Evolutionary conservation across 257 asterid genomes (phyloP).

Genomic region (Perilla frutescens): DNA sequence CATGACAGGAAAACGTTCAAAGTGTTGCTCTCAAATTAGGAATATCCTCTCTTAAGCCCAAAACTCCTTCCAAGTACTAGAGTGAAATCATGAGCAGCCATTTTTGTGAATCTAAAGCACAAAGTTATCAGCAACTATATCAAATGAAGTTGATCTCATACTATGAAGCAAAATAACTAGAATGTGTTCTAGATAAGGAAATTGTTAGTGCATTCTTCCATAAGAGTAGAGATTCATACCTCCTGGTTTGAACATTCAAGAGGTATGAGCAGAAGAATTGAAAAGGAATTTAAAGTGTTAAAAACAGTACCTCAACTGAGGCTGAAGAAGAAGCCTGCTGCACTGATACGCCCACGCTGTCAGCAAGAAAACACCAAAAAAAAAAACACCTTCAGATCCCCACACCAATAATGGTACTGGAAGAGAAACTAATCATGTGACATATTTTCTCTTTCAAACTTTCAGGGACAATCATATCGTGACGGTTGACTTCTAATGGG

Average conservation of each 20-base stretch:
- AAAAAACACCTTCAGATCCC: background rate
- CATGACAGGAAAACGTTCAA: no score
- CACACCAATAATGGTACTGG: constrained; percentile 1
- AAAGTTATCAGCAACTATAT: constrained; percentile 6
- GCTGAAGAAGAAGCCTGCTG: constrained; percentile 74
- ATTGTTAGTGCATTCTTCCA: background rate
- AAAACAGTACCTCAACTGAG: constrained; percentile 67
- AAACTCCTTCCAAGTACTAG: no score
- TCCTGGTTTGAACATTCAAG: background rate
- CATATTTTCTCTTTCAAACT: no score
- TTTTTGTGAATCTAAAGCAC: background rate
- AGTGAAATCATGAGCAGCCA: no score
- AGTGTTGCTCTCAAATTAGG: no score
- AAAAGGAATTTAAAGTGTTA: background rate
- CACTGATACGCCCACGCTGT: constrained; percentile 64
- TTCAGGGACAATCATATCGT: no score
- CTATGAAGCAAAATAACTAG: no score
- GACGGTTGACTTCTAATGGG: no score
- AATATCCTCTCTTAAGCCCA: no score
- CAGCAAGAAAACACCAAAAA: constrained; percentile 39
- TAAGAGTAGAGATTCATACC: background rate
- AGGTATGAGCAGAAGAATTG: background rate
- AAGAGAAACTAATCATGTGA: no score
- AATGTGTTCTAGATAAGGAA: no score
- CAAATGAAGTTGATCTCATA: no score